Percentiles rank a stretch among this genome's conserved stretches.
Evolutionary conservation across 2,329 filamentous ascomycete species (phyloP).

Genomic region (Arthrobotrys entomopaga): DNA sequence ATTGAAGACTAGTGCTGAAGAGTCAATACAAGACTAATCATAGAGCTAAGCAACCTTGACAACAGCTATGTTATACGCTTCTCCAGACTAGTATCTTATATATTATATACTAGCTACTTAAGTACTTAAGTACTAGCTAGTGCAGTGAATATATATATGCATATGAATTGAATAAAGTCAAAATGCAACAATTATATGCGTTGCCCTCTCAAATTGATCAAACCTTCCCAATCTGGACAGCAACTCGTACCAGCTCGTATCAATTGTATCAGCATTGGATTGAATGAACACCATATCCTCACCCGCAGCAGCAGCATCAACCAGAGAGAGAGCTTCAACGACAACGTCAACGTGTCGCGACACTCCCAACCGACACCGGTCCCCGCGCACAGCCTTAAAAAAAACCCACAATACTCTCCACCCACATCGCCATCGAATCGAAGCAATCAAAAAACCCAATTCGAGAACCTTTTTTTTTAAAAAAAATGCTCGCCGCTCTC

Average conservation of each 20-base stretch:
- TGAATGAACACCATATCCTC: constrained; percentile 43
- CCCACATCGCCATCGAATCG: not conserved
- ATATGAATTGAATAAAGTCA: not conserved
- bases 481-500: constrained; percentile 74
- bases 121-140: too few relatives aligned
- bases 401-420: not conserved
- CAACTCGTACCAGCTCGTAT: not conserved
- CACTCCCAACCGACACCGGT: constrained; percentile 1
- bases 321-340: constrained; percentile 2
- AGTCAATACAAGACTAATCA: too few relatives aligned
- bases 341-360: constrained; percentile 14
- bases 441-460: too few relatives aligned
- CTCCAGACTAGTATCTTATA: too few relatives aligned
- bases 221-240: constrained; percentile 26
- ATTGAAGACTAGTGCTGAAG: too few relatives aligned
- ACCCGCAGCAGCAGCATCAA: not conserved
- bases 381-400: not conserved
- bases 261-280: too few relatives aligned
- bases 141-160: too few relatives aligned
- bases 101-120: too few relatives aligned
- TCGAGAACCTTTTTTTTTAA: too few relatives aligned
- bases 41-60: too few relatives aligned
- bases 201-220: constrained; percentile 6
- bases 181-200: constrained; percentile 28
- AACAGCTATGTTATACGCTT: too few relatives aligned